Percentiles rank a stretch among this genome's conserved stretches.
These are phyloP conservation scores for Colletotrichum tofieldiae DNA, from an alignment of 2,329 filamentous ascomycete species.

Conservation along the genomic window DNA sequence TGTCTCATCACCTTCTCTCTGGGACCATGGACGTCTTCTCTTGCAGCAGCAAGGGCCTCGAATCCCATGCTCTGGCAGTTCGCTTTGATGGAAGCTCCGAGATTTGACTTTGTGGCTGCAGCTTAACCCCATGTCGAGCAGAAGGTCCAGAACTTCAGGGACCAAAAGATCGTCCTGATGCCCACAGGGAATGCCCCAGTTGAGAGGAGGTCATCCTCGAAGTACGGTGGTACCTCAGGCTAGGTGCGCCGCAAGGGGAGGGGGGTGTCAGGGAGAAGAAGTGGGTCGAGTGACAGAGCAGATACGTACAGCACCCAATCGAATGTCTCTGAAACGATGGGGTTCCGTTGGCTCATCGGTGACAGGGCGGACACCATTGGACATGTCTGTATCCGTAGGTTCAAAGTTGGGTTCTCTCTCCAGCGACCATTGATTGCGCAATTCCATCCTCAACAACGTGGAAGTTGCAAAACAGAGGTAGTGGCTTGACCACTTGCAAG, in stretches of 20 bases:
- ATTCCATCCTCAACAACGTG: not conserved
- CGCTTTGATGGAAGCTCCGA: slow-evolving; percentile 20
- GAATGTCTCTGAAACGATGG: not conserved
- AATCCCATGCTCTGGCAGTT: slow-evolving; percentile 21
- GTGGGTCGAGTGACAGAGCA: not conserved
- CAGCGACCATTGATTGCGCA: not conserved
- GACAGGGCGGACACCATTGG: not conserved
- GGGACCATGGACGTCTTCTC: slow-evolving; percentile 19
- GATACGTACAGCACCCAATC: not conserved
- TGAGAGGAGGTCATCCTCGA: not conserved
- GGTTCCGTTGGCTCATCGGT: not conserved
- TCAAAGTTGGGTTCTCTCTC: not conserved
- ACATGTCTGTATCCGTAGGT: not conserved
- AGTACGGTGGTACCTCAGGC: slow-evolving; percentile 1
- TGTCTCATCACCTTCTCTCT: slow-evolving; percentile 8
- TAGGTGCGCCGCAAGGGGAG: not conserved
- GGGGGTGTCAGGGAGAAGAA: not conserved
- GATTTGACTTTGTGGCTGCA: slow-evolving; percentile 35
- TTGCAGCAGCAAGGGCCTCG: slow-evolving; percentile 16
- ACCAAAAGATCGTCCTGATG: slow-evolving; percentile 36
- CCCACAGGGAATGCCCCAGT: slow-evolving; percentile 26
- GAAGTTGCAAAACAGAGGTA: not conserved
- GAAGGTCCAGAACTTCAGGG: slow-evolving; percentile 41
- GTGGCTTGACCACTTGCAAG: not conserved
- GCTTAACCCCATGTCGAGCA: slow-evolving; percentile 19